These are phyloP conservation scores for Pythium phragmitis DNA, from an alignment of 352 stramenopile species.

Conservation along the genomic window DNA sequence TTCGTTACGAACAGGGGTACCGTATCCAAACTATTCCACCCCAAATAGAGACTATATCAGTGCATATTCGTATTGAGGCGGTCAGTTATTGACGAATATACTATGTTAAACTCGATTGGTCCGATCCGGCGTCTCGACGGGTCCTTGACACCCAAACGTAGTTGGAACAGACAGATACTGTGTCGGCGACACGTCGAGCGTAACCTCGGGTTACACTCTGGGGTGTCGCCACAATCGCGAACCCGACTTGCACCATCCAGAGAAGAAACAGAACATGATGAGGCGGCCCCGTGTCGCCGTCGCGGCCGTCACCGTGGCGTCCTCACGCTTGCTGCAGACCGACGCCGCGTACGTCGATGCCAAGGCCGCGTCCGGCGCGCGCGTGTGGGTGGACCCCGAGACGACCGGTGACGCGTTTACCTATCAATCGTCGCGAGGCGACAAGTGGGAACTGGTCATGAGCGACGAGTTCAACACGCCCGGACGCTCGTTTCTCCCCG, in stretches of 20 bases:
- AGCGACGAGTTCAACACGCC: conserved; percentile 71
- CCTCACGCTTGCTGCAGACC: background rate
- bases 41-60: conserved; percentile 1
- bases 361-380: conserved; percentile 11
- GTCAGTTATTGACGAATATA: background rate
- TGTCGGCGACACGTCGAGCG: conserved; percentile 3
- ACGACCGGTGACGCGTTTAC: conserved; percentile 38
- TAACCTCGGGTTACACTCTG: conserved; percentile 3
- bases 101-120: background rate
- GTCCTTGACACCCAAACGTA: too few relatives aligned
- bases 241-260: background rate
- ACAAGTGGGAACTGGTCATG: conserved; percentile 60
- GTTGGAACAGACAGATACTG: background rate
- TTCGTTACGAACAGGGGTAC: too few relatives aligned
- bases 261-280: background rate
- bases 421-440: conserved; percentile 40
- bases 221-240: too few relatives aligned
- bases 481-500: conserved; percentile 87
- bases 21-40: background rate
- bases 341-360: background rate
- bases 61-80: background rate
- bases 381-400: conserved; percentile 56
- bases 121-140: too few relatives aligned
- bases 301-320: background rate
- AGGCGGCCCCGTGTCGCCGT: background rate